phyloP scores from a whole-genome alignment of 805 yeast species.

The Nakazawaea sp. region DNA sequence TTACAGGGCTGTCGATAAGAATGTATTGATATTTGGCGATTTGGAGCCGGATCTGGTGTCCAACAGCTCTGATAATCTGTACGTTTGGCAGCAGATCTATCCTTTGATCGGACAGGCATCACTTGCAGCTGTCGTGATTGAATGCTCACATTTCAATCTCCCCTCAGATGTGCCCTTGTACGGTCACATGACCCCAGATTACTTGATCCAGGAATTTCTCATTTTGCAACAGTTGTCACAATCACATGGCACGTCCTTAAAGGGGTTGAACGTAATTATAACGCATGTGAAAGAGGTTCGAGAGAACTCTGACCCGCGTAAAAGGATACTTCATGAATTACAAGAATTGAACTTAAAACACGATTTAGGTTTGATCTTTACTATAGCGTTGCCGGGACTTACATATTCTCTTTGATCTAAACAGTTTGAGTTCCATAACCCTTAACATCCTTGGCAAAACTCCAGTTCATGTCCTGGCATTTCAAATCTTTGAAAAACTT shows the following conservation, averaged over 20 bases:
- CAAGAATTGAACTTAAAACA: conserved; percentile 27
- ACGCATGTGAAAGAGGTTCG: conserved; percentile 43
- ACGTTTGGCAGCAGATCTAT: conserved; percentile 55
- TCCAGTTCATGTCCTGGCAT: conserved; percentile 80
- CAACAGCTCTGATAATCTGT: conserved; percentile 23
- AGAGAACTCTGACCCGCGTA: conserved; percentile 46
- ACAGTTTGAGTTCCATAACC: conserved; percentile 82
- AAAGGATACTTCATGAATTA: conserved; percentile 42
- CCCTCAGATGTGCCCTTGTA: conserved; percentile 45
- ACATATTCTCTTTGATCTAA: conserved; percentile 26
- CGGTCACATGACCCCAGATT: conserved; percentile 76
- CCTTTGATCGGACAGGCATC: conserved; percentile 30
- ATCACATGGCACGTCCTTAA: conserved; percentile 19
- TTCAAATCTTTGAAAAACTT: conserved; percentile 49
- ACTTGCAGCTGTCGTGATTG: conserved; percentile 58
- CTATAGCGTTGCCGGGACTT: conserved; percentile 51
- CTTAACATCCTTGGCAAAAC: conserved; percentile 76
- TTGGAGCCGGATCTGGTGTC: conserved; percentile 63
- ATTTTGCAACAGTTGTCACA: conserved; percentile 16
- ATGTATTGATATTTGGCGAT: conserved; percentile 73
- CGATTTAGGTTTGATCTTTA: conserved; percentile 37
- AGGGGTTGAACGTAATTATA: conserved; percentile 40
- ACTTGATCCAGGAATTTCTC: conserved; percentile 51
- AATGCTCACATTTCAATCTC: conserved; percentile 59
- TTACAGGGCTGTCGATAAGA: conserved; percentile 23